Conservation (phyloP, 345 rosid genomes). For the Gossypium longicalyx region DNA sequence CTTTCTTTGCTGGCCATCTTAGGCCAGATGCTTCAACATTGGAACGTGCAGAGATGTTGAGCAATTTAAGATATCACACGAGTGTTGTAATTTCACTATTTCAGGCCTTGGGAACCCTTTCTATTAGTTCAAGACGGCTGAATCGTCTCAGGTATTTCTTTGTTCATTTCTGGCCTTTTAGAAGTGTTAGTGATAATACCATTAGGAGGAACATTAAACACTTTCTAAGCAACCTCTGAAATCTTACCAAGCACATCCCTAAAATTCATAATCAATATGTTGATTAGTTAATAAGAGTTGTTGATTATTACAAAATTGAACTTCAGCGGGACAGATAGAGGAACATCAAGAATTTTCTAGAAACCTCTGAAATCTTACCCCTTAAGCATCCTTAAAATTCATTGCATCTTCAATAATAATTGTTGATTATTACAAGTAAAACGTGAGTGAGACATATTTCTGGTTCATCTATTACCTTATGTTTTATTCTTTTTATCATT, state of each 20-base stretch:
- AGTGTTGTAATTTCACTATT: slow-evolving; percentile 91
- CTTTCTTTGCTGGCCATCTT: slow-evolving; percentile 88
- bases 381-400: background rate
- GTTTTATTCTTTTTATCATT: slow-evolving; percentile 20
- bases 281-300: background rate
- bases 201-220: background rate
- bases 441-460: background rate
- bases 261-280: background rate
- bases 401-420: background rate
- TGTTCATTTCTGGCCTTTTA: background rate
- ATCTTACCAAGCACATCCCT: background rate
- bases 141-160: slow-evolving; percentile 83
- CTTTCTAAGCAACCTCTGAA: background rate
- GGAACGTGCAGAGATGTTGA: slow-evolving; percentile 96
- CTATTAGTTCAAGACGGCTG: slow-evolving; percentile 85
- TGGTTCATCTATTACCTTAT: background rate
- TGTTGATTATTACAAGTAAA: slow-evolving; percentile 7
- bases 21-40: slow-evolving; percentile 87
- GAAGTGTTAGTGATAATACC: background rate
- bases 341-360: background rate
- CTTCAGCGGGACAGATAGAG: background rate
- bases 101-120: slow-evolving; percentile 90
- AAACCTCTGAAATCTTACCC: background rate
- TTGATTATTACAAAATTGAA: background rate
- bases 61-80: slow-evolving; percentile 98